These are phyloP conservation scores for Tolypocladium album DNA, from an alignment of 2,329 filamentous ascomycete species.

Conservation along the genomic window DNA sequence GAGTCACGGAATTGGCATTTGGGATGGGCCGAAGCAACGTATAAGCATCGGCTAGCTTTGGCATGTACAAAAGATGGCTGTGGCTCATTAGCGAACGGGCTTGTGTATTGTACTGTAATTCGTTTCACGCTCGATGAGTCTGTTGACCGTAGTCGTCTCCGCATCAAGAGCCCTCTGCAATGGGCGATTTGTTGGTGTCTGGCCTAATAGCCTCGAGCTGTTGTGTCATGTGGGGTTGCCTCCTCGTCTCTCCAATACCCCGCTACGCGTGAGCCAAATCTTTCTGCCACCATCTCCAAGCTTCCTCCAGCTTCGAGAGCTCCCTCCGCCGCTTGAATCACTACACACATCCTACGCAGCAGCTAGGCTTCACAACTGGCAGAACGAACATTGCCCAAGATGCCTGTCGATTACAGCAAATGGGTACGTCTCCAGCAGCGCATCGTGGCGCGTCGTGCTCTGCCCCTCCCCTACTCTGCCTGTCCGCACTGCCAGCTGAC, in stretches of 20 bases:
- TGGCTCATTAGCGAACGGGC: neutral
- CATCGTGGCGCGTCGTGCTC: neutral
- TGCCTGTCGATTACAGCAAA: constrained; percentile 55
- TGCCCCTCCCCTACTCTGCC: neutral
- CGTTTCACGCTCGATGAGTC: neutral
- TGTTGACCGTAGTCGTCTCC: no score
- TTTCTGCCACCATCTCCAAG: neutral
- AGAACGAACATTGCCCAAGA: constrained; percentile 11
- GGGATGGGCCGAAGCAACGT: neutral
- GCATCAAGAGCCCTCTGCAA: no score
- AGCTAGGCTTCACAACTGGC: neutral
- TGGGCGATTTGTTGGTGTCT: neutral
- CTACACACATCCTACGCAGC: neutral
- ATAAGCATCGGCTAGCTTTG: neutral
- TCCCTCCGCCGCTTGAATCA: neutral
- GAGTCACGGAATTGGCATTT: neutral
- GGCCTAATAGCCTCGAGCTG: neutral
- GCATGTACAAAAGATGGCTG: neutral
- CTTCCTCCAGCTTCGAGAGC: no score
- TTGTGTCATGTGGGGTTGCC: neutral
- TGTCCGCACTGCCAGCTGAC: neutral
- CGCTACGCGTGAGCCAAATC: neutral
- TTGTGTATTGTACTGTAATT: neutral
- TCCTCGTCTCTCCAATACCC: neutral
- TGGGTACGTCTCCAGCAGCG: constrained; percentile 38